phyloP scores from a whole-genome alignment of 371 early-diverging fungal genomes.

The Mucor velutinosus region DNA sequence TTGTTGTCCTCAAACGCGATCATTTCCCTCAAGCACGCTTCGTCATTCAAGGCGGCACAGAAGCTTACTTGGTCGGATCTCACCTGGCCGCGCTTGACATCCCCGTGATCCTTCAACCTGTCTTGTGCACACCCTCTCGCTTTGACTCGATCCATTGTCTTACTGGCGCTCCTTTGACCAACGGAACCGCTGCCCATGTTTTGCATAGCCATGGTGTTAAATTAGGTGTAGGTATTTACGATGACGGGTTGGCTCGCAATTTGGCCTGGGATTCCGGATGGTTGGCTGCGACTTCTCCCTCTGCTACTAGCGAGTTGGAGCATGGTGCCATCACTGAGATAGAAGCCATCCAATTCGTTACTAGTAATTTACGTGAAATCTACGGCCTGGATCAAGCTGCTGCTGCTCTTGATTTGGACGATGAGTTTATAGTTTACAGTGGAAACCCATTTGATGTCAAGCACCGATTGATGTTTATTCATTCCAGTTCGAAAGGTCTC shows the following conservation, averaged over 20 bases:
- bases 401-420: not conserved
- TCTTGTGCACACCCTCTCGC: constrained; percentile 64
- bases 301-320: constrained; percentile 4
- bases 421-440: constrained; percentile 54
- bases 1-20: constrained; percentile 61
- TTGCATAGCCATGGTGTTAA: constrained; percentile 67
- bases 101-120: constrained; percentile 67
- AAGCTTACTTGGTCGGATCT: constrained; percentile 69
- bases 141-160: constrained; percentile 76
- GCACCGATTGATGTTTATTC: constrained; percentile 45
- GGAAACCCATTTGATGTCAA: constrained; percentile 60
- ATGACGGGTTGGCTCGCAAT: constrained; percentile 64
- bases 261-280: constrained; percentile 84
- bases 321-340: constrained; percentile 49
- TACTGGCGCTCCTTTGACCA: constrained; percentile 60
- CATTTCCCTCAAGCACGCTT: constrained; percentile 37
- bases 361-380: constrained; percentile 69
- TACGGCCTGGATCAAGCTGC: constrained; percentile 40
- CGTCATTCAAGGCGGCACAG: constrained; percentile 67
- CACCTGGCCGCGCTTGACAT: constrained; percentile 59
- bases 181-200: constrained; percentile 62
- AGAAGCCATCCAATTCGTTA: constrained; percentile 73
- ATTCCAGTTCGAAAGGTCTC: constrained; percentile 22
- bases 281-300: constrained; percentile 51
- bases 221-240: constrained; percentile 60